These are phyloP conservation scores for Suillus fuscotomentosus DNA, from an alignment of 768 basidiomycete genomes.

Conservation along the genomic window DNA sequence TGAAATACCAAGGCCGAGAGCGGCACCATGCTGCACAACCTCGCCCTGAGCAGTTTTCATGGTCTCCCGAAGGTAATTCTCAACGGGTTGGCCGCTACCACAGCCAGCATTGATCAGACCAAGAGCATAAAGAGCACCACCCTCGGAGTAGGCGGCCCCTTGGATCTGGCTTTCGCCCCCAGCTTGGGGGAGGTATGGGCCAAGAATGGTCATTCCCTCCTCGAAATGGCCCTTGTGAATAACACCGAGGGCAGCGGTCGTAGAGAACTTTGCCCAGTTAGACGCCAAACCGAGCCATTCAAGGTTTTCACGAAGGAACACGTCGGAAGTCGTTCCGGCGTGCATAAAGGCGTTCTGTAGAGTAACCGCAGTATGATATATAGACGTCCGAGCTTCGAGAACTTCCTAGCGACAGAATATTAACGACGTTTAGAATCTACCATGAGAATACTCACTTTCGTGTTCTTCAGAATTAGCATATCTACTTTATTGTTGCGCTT, in stretches of 20 bases:
- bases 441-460: slow-evolving; percentile 57
- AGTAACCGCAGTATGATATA: slow-evolving; percentile 96
- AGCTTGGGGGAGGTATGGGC: slow-evolving; percentile 86
- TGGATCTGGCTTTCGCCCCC: slow-evolving; percentile 74
- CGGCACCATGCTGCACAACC: slow-evolving; percentile 95
- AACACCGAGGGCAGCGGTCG: slow-evolving; percentile 94
- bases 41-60: slow-evolving; percentile 76
- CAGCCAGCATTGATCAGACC: slow-evolving; percentile 94
- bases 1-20: slow-evolving; percentile 93
- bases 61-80: slow-evolving; percentile 75
- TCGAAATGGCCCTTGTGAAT: slow-evolving; percentile 97
- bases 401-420: slow-evolving; percentile 56
- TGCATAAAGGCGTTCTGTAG: slow-evolving; percentile 98
- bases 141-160: slow-evolving; percentile 88
- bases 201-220: slow-evolving; percentile 88
- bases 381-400: slow-evolving; percentile 90
- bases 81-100: slow-evolving; percentile 66
- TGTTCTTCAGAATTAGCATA: slow-evolving; percentile 86
- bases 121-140: slow-evolving; percentile 92
- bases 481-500: slow-evolving; percentile 94
- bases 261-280: slow-evolving; percentile 99
- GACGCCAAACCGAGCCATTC: slow-evolving; percentile 95
- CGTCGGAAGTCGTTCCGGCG: slow-evolving; percentile 94
- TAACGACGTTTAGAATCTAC: slow-evolving; percentile 7
- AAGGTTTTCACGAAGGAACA: slow-evolving; percentile 91